phyloP scores from a whole-genome alignment of 2,329 filamentous ascomycete species.

The Thielaviopsis ethacetica region DNA sequence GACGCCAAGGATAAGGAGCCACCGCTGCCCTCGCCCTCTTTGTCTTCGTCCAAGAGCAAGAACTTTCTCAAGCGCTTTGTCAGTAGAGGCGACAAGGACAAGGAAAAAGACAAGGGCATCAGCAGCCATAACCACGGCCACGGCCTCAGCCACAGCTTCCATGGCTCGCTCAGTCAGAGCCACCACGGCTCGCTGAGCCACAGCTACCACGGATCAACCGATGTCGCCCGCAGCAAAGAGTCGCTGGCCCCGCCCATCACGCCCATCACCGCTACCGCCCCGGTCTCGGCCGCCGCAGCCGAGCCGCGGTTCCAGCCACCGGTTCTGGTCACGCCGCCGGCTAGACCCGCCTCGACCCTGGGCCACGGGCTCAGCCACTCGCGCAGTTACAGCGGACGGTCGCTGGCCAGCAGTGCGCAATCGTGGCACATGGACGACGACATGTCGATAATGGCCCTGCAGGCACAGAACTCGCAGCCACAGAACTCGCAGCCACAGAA shows the following conservation, averaged over 20 bases:
- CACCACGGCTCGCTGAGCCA: too few species aligned
- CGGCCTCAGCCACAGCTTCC: too few species aligned
- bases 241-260: neutral
- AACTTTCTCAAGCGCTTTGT: constrained; percentile 9
- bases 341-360: constrained; percentile 3
- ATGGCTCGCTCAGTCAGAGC: too few species aligned
- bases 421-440: constrained; percentile 41
- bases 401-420: constrained; percentile 32
- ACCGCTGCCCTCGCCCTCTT: neutral
- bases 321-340: constrained; percentile 1
- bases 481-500: too few species aligned
- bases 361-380: constrained; percentile 6
- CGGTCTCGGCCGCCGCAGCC: neutral
- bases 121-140: too few species aligned
- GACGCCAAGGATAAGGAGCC: constrained; percentile 5
- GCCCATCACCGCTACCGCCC: neutral
- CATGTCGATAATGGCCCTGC: constrained; percentile 39
- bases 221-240: neutral
- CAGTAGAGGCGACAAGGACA: constrained; percentile 2
- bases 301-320: constrained; percentile 3
- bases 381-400: constrained; percentile 14
- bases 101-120: neutral
- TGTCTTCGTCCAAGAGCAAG: constrained; percentile 5
- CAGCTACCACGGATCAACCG: too few species aligned
- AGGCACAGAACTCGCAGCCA: constrained; percentile 21